Evolutionary conservation across 2,329 filamentous ascomycete species (phyloP), one percentile per base, ranked within the genome.

Genomic region (Tolypocladium amazonense): DNA sequence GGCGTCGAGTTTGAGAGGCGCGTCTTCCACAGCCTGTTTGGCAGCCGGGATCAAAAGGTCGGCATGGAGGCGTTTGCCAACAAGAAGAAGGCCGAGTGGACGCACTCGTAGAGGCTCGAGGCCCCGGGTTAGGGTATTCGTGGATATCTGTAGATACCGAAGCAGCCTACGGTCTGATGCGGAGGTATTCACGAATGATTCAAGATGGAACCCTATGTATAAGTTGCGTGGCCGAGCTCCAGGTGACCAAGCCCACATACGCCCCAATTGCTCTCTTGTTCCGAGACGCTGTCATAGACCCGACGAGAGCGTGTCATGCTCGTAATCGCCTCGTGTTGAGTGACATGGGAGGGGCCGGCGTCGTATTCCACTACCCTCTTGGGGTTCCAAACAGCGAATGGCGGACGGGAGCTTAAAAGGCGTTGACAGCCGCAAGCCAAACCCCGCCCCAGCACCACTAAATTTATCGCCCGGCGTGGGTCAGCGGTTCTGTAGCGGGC

Each of bases 41-140:
- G 93, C 27, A 96, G 89, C 72, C 84, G 90, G 77, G 94, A 99
- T 75, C 94, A 99, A 77, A 99, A 97, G 81, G 90, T 97, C 73
- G 92, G 91, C 74, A 86, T 97, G 94, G 87, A 87, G 73, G 94
- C 94, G 15, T 99, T 99, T 81, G 89, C 90, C 2, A 89, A 92
- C 76, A 97, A 97, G 86, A 85, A 89, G 78, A 95, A 95, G 82
- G 78, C 94, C 0, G 86, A 94, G 73, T 99, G 94, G 93, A 86
- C 82, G 62, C 81, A 97, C 73, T 85, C 90, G 72, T 95, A 82
- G 25, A 47, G 39, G 20, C 23, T 25, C 43, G 15, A 47, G 6
- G 25, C 38, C 20, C 50, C 14, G 11, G 11, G 50, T 4, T 54
- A 7, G 18, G 33, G 30, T 33, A 8, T 4, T 8, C 8, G n/a